These are phyloP conservation scores for Fusarium subtropicale DNA, from an alignment of 2,329 filamentous ascomycete genomes.

Conservation along the genomic window DNA sequence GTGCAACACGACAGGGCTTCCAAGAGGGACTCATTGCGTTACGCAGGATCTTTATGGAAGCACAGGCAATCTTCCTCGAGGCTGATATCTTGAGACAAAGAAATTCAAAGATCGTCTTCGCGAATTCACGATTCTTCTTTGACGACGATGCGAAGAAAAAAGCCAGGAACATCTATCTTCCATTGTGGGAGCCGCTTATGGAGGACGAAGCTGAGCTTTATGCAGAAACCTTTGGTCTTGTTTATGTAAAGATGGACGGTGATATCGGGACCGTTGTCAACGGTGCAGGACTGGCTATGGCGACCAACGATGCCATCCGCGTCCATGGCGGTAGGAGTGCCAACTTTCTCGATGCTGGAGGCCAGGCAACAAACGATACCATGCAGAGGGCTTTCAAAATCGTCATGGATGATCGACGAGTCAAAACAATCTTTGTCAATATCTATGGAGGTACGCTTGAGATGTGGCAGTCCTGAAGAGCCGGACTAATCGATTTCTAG, in stretches of 20 bases:
- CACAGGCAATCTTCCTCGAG: conserved; percentile 61
- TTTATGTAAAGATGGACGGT: conserved; percentile 74
- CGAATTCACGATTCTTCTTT: conserved; percentile 58
- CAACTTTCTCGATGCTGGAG: conserved; percentile 91
- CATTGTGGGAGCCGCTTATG: conserved; percentile 49
- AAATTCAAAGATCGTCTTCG: conserved; percentile 44
- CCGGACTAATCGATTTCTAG: conserved; percentile 42
- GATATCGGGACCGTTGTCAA: conserved; percentile 88
- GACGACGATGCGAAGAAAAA: conserved; percentile 59
- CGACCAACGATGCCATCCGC: conserved; percentile 83
- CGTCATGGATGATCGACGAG: conserved; percentile 76
- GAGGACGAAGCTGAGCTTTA: conserved; percentile 53
- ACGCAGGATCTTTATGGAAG: conserved; percentile 56
- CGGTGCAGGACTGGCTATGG: conserved; percentile 90
- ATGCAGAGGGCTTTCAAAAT: conserved; percentile 82
- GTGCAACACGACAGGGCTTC: conserved; percentile 24
- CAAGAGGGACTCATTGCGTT: conserved; percentile 39
- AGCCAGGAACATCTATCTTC: conserved; percentile 56
- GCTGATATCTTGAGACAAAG: conserved; percentile 53
- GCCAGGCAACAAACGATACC: conserved; percentile 85
- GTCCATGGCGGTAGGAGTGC: conserved; percentile 75
- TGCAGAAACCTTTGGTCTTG: conserved; percentile 73
- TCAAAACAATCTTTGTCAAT: conserved; percentile 74
- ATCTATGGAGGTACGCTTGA: conserved; percentile 59
- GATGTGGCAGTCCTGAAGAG: fast-evolving